phyloP scores from a whole-genome alignment of 345 rosid genomes.

The Ceriops tagal region DNA sequence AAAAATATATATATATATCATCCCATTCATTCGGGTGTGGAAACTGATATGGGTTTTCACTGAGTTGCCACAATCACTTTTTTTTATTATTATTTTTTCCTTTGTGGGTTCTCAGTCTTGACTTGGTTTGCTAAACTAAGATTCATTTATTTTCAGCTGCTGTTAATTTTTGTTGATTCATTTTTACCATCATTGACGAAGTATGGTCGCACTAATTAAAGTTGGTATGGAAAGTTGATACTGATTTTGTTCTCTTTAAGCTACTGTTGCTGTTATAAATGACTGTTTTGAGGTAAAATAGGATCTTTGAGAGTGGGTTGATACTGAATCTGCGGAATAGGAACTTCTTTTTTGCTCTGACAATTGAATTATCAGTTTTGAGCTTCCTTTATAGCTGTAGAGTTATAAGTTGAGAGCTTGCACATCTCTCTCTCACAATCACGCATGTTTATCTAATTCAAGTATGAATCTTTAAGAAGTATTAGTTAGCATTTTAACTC shows the following conservation, averaged over 20 bases:
- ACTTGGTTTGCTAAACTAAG: not conserved
- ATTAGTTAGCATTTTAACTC: no score
- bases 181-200: no score
- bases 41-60: not conserved
- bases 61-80: not conserved
- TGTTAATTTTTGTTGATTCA: not conserved
- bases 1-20: no score
- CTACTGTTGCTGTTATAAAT: not conserved
- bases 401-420: not conserved
- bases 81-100: no score
- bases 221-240: not conserved
- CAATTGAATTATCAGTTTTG: not conserved
- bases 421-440: not conserved
- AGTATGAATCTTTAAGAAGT: not conserved
- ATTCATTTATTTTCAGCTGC: not conserved
- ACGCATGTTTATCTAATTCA: not conserved
- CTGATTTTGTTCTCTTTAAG: not conserved
- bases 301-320: slow-evolving; percentile 3
- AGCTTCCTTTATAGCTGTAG: not conserved
- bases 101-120: not conserved
- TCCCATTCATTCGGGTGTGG: not conserved
- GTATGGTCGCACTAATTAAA: not conserved
- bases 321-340: slow-evolving; percentile 10
- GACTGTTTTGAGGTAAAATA: not conserved
- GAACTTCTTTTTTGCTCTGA: not conserved